Percentiles rank a stretch among this genome's conserved stretches.
These are phyloP conservation scores for Neonectria hederae DNA, from an alignment of 2,329 filamentous ascomycete species.

Conservation along the genomic window DNA sequence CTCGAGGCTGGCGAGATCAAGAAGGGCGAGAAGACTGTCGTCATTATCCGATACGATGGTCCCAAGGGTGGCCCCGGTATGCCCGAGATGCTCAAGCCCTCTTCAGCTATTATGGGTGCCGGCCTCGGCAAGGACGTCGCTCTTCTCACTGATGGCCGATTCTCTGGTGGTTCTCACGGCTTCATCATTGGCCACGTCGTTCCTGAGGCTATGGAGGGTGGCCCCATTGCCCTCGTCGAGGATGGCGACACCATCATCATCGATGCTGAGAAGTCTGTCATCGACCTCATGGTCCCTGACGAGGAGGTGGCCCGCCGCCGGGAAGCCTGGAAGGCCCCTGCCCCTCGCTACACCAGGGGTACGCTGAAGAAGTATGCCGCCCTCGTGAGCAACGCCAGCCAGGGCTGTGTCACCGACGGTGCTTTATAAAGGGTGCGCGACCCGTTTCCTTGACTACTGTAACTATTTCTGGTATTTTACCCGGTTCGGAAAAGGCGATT, in stretches of 20 bases:
- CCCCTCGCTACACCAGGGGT: constrained; percentile 67
- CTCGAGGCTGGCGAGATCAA: constrained; percentile 82
- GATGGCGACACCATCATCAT: constrained; percentile 86
- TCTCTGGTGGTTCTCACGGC: constrained; percentile 84
- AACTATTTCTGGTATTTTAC: constrained; percentile 39
- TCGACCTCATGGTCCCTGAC: constrained; percentile 73
- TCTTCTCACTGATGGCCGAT: constrained; percentile 78
- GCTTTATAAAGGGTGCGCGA: constrained; percentile 32
- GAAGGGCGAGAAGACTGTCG: constrained; percentile 86
- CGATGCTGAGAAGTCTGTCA: constrained; percentile 78
- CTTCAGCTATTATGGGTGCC: constrained; percentile 90
- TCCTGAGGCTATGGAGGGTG: constrained; percentile 86
- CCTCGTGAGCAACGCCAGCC: constrained; percentile 66
- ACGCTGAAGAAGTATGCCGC: constrained; percentile 76
- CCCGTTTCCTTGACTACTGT: constrained; percentile 24
- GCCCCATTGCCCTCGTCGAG: constrained; percentile 82
- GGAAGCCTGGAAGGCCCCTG: constrained; percentile 70
- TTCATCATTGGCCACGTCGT: constrained; percentile 91
- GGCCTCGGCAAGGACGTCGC: constrained; percentile 81
- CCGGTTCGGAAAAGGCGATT: constrained; percentile 43
- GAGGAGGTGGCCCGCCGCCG: constrained; percentile 69
- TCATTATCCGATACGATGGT: constrained; percentile 92
- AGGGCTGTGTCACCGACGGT: constrained; percentile 67
- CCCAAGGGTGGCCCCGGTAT: constrained; percentile 94
- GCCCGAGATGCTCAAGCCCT: constrained; percentile 96